phyloP scores from a whole-genome alignment of 305 asterid species.

The Withania somnifera region DNA sequence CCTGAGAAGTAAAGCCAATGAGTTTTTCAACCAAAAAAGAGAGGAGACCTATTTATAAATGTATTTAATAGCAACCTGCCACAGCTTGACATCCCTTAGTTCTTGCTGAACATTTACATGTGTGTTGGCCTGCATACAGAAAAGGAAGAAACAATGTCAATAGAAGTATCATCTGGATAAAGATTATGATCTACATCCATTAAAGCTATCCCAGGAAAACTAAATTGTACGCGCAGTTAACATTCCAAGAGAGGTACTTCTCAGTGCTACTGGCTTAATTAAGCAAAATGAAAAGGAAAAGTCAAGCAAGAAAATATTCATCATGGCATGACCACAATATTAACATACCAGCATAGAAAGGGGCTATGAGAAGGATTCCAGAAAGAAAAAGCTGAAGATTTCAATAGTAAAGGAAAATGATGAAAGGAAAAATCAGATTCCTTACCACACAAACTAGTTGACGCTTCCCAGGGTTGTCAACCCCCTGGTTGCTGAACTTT shows the following conservation, averaged over 20 bases:
- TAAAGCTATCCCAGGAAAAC: neutral
- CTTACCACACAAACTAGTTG: constrained; percentile 98
- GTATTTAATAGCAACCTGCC: constrained; percentile 62
- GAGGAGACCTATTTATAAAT: constrained; percentile 4
- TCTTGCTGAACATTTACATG: constrained; percentile 84
- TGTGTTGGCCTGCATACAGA: constrained; percentile 78
- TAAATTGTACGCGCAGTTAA: neutral
- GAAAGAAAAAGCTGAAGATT: neutral
- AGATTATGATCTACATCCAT: neutral
- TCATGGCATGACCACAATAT: neutral
- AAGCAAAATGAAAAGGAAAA: neutral
- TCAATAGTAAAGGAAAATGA: neutral
- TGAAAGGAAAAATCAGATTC: no score
- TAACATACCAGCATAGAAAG: neutral
- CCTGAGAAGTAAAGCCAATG: constrained; percentile 32
- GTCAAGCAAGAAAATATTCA: neutral
- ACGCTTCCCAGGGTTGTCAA: constrained; percentile 78
- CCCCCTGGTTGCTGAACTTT: constrained; percentile 67
- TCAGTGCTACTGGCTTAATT: neutral
- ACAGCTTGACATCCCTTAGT: constrained; percentile 88
- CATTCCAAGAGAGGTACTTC: neutral
- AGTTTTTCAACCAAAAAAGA: constrained; percentile 5
- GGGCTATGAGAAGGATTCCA: neutral
- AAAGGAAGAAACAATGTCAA: constrained; percentile 8
- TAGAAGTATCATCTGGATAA: constrained; percentile 9